phyloP scores from a whole-genome alignment of 495 filamentous ascomycete genomes.

The Pseudoneurospora amorphoporcata region DNA sequence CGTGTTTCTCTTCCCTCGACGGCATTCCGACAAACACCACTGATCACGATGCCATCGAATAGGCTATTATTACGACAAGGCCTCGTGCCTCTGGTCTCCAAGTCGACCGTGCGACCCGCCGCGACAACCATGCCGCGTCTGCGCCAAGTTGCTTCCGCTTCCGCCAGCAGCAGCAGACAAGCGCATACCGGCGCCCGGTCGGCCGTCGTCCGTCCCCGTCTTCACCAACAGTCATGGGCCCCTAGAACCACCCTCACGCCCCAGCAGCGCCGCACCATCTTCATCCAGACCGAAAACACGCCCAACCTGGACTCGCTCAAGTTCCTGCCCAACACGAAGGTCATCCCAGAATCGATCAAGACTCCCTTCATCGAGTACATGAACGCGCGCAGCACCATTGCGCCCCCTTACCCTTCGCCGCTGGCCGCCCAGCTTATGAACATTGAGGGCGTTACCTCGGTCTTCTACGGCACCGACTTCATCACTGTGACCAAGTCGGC shows the following conservation, averaged over 20 bases:
- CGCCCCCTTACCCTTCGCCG: slow-evolving; percentile 86
- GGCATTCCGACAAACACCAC: not conserved
- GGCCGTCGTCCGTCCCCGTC: not conserved
- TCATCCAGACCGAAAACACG: slow-evolving; percentile 92
- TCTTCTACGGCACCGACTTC: slow-evolving; percentile 94
- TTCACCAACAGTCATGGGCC: slow-evolving; percentile 12
- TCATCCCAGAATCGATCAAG: slow-evolving; percentile 62
- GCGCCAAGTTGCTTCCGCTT: slow-evolving; percentile 13
- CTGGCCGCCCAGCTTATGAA: slow-evolving; percentile 81
- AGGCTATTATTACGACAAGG: slow-evolving; percentile 15
- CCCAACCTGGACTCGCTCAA: slow-evolving; percentile 90
- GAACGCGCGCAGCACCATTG: slow-evolving; percentile 73
- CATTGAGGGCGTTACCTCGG: slow-evolving; percentile 80
- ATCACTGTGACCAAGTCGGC: slow-evolving; percentile 90
- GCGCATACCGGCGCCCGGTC: slow-evolving; percentile 8
- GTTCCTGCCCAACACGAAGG: slow-evolving; percentile 77
- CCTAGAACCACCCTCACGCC: not conserved
- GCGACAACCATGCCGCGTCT: slow-evolving; percentile 1
- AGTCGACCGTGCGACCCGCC: slow-evolving; percentile 3
- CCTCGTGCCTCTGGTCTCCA: slow-evolving; percentile 17
- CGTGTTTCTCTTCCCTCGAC: not conserved
- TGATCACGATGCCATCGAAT: slow-evolving; percentile 11
- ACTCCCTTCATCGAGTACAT: slow-evolving; percentile 85
- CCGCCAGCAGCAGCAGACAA: slow-evolving; percentile 12
- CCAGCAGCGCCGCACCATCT: slow-evolving; percentile 57